Evolutionary conservation across 176 grass and related monocot species (phyloP).

Genomic region (Urochloa ruziziensis): DNA sequence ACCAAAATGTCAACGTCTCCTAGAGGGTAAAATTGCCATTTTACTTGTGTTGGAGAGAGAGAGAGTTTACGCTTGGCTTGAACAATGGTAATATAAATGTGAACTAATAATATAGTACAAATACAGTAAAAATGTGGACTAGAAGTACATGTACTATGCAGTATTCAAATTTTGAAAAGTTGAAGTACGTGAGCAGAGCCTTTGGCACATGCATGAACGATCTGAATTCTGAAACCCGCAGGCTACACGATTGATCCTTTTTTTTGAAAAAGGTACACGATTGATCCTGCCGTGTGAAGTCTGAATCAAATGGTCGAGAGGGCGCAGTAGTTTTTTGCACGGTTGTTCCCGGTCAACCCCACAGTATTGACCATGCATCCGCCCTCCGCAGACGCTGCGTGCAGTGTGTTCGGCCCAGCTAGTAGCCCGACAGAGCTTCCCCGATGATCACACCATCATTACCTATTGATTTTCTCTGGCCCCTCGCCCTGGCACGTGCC

Average conservation of each 20-base stretch:
- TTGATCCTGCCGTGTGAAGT: not conserved
- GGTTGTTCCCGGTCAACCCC: slow-evolving; percentile 37
- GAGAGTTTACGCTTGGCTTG: no score
- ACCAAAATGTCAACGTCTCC: slow-evolving; percentile 14
- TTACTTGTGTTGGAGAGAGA: no score
- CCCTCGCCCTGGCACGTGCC: slow-evolving; percentile 38
- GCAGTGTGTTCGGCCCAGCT: slow-evolving; percentile 7
- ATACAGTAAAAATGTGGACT: not conserved
- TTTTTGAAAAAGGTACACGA: no score
- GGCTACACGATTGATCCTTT: not conserved
- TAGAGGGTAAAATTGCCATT: not conserved
- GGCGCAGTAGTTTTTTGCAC: not conserved
- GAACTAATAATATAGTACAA: not conserved
- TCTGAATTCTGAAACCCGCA: not conserved
- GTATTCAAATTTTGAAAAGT: not conserved
- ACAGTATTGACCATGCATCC: slow-evolving; percentile 33
- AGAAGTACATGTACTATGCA: not conserved
- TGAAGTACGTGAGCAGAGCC: not conserved
- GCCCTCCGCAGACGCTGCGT: not conserved
- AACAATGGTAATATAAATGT: not conserved
- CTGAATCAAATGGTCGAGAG: slow-evolving; percentile 10
- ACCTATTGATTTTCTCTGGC: slow-evolving; percentile 53
- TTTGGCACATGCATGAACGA: not conserved
- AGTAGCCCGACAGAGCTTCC: slow-evolving; percentile 37
- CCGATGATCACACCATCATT: slow-evolving; percentile 56